phyloP scores from a whole-genome alignment of 176 grass and related monocot species.

The Bothriochloa decipiens region DNA sequence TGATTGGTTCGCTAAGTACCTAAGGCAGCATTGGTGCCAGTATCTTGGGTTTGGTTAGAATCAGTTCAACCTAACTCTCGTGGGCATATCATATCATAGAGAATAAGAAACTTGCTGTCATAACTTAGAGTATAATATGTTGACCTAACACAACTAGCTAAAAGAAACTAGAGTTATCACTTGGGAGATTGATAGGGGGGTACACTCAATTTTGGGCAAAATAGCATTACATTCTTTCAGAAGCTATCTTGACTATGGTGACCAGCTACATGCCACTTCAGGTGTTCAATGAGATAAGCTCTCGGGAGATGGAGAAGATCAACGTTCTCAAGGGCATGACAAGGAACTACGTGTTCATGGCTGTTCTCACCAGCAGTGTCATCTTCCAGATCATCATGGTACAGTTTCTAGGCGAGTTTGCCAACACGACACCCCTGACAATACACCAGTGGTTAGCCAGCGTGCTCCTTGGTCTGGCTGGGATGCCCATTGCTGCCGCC shows the following conservation, averaged over 20 bases:
- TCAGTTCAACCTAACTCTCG: background rate
- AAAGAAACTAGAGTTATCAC: too few species aligned
- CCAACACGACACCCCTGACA: slow-evolving; percentile 76
- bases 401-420: slow-evolving; percentile 90
- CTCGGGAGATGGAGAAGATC: slow-evolving; percentile 96
- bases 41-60: background rate
- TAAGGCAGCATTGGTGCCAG: background rate
- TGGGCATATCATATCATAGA: background rate
- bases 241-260: background rate
- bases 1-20: background rate
- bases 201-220: too few species aligned
- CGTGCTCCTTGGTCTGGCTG: slow-evolving; percentile 63
- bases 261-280: slow-evolving; percentile 32
- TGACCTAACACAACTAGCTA: too few species aligned
- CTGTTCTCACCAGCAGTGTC: slow-evolving; percentile 66
- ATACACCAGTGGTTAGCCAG: slow-evolving; percentile 63
- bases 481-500: slow-evolving; percentile 74
- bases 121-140: background rate
- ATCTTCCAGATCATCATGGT: slow-evolving; percentile 92
- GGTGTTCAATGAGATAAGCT: slow-evolving; percentile 98
- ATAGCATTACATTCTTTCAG: too few species aligned
- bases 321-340: slow-evolving; percentile 86
- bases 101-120: background rate
- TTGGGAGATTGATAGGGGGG: background rate
- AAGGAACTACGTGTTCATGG: slow-evolving; percentile 78